phyloP scores from a whole-genome alignment of 2,329 filamentous ascomycete species.

The Onygena corvina region DNA sequence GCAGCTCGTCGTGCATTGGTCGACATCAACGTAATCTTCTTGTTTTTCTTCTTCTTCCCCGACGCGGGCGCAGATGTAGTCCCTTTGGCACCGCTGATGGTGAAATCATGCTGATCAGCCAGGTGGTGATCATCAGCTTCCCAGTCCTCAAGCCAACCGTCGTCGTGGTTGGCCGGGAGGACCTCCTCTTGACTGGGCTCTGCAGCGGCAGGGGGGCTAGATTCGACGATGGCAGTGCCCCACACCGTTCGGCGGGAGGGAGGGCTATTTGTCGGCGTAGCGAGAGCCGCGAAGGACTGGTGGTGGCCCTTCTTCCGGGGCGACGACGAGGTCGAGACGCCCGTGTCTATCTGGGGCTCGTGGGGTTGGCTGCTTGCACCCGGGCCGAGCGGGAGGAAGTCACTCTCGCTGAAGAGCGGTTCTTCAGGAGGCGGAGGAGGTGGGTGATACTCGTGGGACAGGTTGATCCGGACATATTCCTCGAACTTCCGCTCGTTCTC shows the following conservation, averaged over 20 bases:
- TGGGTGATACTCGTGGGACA: too few species aligned
- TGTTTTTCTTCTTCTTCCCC: conserved; percentile 51
- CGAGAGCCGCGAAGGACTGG: conserved; percentile 44
- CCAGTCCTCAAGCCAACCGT: conserved; percentile 80
- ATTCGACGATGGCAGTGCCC: conserved; percentile 62
- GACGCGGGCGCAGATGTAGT: conserved; percentile 8
- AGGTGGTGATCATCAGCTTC: conserved; percentile 60
- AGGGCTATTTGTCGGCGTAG: conserved; percentile 70
- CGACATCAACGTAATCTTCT: conserved; percentile 58
- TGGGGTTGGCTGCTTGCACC: conserved; percentile 21
- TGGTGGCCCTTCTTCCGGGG: conserved; percentile 26
- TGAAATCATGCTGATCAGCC: conserved; percentile 19
- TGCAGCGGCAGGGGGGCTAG: conserved; percentile 45
- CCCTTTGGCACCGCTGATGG: conserved; percentile 9
- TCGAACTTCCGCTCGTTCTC: conserved; percentile 43
- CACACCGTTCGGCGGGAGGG: conserved; percentile 69
- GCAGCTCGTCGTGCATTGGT: conserved; percentile 50
- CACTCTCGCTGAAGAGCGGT: conserved; percentile 45
- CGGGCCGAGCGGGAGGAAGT: conserved; percentile 50
- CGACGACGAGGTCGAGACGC: conserved; percentile 31
- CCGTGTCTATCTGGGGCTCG: conserved; percentile 23
- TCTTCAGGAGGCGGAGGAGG: conserved; percentile 31
- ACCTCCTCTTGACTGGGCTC: conserved; percentile 11
- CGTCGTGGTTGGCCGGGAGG: conserved; percentile 38
- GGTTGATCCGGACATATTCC: too few species aligned